Evolutionary conservation across 208 protist species (phyloP).

Genomic region (Spongospora subterranea): DNA sequence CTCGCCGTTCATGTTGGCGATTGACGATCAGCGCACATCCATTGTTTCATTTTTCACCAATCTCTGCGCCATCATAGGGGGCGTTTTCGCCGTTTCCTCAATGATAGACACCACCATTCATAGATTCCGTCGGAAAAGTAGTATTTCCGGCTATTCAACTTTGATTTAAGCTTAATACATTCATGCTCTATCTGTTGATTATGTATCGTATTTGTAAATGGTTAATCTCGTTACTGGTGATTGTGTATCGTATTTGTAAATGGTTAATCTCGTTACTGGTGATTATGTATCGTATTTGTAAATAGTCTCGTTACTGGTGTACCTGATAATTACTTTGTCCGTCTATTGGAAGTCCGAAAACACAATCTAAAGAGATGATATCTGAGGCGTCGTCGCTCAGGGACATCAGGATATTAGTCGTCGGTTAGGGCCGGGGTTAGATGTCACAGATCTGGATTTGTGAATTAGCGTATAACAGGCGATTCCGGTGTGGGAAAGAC

Average conservation of each 20-base stretch:
- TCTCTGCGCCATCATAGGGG: constrained; percentile 31
- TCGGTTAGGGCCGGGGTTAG: not conserved
- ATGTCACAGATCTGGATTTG: not conserved
- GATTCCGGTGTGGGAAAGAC: constrained; percentile 48
- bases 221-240: too few relatives aligned
- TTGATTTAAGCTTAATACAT: too few relatives aligned
- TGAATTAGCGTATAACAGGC: not conserved
- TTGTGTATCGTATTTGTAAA: too few relatives aligned
- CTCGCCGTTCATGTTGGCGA: constrained; percentile 18
- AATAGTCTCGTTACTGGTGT: too few relatives aligned
- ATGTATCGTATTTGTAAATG: too few relatives aligned
- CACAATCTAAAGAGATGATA: too few relatives aligned
- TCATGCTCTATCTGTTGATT: too few relatives aligned
- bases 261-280: too few relatives aligned
- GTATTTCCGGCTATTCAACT: too few relatives aligned
- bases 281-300: too few relatives aligned
- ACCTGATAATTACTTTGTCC: too few relatives aligned
- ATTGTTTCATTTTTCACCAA: constrained; percentile 21
- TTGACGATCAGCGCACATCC: constrained; percentile 46
- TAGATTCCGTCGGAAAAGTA: not conserved
- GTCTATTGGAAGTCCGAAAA: too few relatives aligned
- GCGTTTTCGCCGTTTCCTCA: constrained; percentile 10
- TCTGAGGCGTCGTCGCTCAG: constrained; percentile 3
- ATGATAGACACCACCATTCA: not conserved
- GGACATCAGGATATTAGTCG: constrained; percentile 10